Evolutionary conservation across 2,329 filamentous ascomycete species (phyloP).

Genomic region (Sporothrix humicola): DNA sequence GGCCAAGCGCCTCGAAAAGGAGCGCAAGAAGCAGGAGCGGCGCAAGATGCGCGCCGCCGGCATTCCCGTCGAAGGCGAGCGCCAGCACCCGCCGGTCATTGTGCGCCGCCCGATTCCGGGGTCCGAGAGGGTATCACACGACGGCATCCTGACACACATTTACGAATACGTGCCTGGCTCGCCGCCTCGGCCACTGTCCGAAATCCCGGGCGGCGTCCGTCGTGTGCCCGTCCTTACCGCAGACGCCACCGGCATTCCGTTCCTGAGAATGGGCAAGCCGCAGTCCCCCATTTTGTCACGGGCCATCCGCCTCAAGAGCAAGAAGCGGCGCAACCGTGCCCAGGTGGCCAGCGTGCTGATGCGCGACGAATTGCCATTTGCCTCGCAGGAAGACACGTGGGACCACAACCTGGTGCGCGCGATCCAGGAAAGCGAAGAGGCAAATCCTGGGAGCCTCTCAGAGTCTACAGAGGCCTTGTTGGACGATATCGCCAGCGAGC

Average conservation of each 20-base stretch:
- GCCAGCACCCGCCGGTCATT: constrained; percentile 42
- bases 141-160: constrained; percentile 23
- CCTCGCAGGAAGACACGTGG: constrained; percentile 57
- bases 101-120: constrained; percentile 38
- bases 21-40: constrained; percentile 10
- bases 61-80: constrained; percentile 37
- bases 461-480: background rate
- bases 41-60: background rate
- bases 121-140: constrained; percentile 36
- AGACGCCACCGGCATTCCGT: constrained; percentile 62
- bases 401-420: constrained; percentile 47
- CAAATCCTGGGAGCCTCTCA: constrained; percentile 24
- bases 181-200: constrained; percentile 55
- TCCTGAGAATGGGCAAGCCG: constrained; percentile 70
- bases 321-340: constrained; percentile 51
- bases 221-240: constrained; percentile 63
- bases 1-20: background rate
- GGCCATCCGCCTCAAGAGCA: constrained; percentile 60
- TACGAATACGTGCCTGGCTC: constrained; percentile 54
- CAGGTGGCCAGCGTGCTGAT: constrained; percentile 48
- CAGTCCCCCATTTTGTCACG: constrained; percentile 65
- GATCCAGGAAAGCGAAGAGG: constrained; percentile 43
- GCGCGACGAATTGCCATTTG: constrained; percentile 44
- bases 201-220: constrained; percentile 57
- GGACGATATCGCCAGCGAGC: background rate